Evolutionary conservation across 306 rosid genomes (phyloP).

Genomic region (Lathyrus aphaca): DNA sequence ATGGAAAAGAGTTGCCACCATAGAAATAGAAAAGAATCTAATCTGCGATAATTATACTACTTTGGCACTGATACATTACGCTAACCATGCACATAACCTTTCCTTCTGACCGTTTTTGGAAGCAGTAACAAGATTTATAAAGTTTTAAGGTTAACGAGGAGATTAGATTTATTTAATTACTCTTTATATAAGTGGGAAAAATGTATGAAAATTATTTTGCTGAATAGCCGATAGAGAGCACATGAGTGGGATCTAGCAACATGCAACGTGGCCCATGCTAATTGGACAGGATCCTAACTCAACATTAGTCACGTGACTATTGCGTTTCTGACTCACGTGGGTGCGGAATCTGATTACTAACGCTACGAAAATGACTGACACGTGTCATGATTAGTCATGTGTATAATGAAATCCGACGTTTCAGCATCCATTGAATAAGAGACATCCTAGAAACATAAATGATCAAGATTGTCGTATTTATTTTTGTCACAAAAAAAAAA

Average conservation of each 20-base stretch:
- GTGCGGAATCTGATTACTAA: slow-evolving; percentile 44
- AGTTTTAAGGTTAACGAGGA: slow-evolving; percentile 1
- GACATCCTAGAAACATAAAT: slow-evolving; percentile 11
- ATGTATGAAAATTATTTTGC: neutral
- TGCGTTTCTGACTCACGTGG: slow-evolving; percentile 53
- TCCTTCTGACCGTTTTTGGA: slow-evolving; percentile 16
- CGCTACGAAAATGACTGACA: slow-evolving; percentile 39
- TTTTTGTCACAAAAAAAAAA: too few relatives aligned
- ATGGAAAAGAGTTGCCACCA: slow-evolving; percentile 26
- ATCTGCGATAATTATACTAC: neutral
- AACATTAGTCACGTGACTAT: slow-evolving; percentile 51
- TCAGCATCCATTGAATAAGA: slow-evolving; percentile 28
- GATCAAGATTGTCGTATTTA: too few relatives aligned
- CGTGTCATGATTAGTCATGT: slow-evolving; percentile 44
- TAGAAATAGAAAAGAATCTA: slow-evolving; percentile 36
- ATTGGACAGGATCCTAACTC: slow-evolving; percentile 33
- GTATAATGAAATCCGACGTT: slow-evolving; percentile 26
- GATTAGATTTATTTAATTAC: neutral
- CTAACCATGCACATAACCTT: neutral
- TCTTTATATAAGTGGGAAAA: neutral
- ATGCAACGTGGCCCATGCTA: slow-evolving; percentile 37
- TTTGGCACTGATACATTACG: neutral
- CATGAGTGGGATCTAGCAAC: slow-evolving; percentile 45
- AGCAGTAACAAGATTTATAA: slow-evolving; percentile 4
- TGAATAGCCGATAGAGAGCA: slow-evolving; percentile 41